Base-by-base conservation (phyloP, 257 asterid genomes). In the Jaltomata sinuosa region DNA sequence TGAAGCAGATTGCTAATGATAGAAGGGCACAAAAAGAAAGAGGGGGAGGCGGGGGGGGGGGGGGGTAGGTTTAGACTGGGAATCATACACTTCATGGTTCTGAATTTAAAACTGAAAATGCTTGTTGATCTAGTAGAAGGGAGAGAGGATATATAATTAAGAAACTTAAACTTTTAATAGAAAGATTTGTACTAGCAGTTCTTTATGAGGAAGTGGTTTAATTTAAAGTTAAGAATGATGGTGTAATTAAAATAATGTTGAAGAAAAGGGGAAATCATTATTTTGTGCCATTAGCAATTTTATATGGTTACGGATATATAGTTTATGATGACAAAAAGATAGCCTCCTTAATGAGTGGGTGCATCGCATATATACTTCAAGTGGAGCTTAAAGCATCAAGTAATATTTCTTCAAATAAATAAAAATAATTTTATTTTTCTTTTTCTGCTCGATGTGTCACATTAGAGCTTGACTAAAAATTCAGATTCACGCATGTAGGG, bases 311-410 rank as follows among this genome's bases (percentile, higher is more conserved):
- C 25, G 29, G 49, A 67, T 83, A 83, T 83, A 79, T 65, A 55
- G 64, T 80, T 79, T 83, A 83, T 86, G 84, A 86, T 83, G 81
- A 69, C 72, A 79, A 86, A 67, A 86, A 86, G 84, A 86, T 81
- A 45, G 59, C 62, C 77, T 80, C 18, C 85, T 2, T 62, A 15
- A 14, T 83, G 59, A 76, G 84, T 79, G 84, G 79, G 74, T 25
- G 67, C 64, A 61, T 64, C 55, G 55, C 84, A 38, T 32, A 18
- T 68, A 34, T 79, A 38, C 21, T 83, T 77, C 67, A 79, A 86
- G 84, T 79, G 86, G 86, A 78, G 82, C 34, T 84, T 86, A 79
- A 79, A 68, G 72, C 82, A 38, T 79, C 79, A 45, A 53, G 7
- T 53, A 9, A 27, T 76, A 7, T 27, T 29, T 76, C 69, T 86